Conservation (phyloP, 805 yeast species). For the Cyberlindnera misumaiensis region DNA sequence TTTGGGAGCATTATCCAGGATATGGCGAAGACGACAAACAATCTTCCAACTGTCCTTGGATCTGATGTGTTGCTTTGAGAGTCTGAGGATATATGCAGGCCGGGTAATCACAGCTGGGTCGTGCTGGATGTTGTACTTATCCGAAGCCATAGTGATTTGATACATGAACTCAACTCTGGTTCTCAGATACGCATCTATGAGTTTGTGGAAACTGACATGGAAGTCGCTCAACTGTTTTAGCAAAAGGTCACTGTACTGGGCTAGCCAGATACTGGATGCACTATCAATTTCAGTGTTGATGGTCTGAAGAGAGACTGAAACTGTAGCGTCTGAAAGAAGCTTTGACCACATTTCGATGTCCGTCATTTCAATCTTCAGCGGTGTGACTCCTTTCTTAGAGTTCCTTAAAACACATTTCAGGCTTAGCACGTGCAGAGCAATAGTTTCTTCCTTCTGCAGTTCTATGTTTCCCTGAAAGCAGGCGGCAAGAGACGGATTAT, state of each 20-base stretch:
- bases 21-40: constrained; percentile 70
- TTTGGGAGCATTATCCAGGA: constrained; percentile 50
- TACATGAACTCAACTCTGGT: constrained; percentile 32
- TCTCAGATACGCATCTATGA: constrained; percentile 4
- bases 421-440: constrained; percentile 16
- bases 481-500: constrained; percentile 20
- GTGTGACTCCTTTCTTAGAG: neutral
- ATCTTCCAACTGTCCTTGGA: constrained; percentile 85
- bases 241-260: constrained; percentile 16
- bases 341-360: constrained; percentile 29
- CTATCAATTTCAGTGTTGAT: constrained; percentile 26
- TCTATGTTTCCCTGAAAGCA: constrained; percentile 11
- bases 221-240: constrained; percentile 8
- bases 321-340: neutral
- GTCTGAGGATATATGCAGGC: constrained; percentile 75
- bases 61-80: constrained; percentile 68
- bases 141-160: constrained; percentile 41
- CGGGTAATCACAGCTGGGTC: constrained; percentile 89
- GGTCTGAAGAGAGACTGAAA: constrained; percentile 25
- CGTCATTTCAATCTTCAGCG: constrained; percentile 5
- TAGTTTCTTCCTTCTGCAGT: constrained; percentile 9
- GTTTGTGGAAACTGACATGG: constrained; percentile 3
- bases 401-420: constrained; percentile 4
- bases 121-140: constrained; percentile 49
- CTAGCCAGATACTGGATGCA: constrained; percentile 31